Evolutionary conservation across 176 grass and related monocot species (phyloP).

Genomic region (Secale cereale): DNA sequence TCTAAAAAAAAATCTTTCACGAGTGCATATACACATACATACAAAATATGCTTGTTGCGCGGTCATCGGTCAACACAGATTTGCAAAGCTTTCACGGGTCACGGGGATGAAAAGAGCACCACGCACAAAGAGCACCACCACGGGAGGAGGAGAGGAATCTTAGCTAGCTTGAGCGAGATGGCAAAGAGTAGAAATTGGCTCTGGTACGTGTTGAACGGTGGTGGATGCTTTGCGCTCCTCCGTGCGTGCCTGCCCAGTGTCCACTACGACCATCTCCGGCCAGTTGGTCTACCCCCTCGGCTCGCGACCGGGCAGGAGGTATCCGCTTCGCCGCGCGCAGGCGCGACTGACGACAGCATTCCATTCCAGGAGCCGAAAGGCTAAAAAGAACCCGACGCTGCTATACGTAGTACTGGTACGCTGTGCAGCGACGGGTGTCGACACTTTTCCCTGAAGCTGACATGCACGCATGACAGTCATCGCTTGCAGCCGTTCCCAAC

Average conservation of each 20-base stretch:
- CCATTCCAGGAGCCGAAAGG: not conserved
- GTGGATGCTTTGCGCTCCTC: not conserved
- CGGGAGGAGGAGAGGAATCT: slow-evolving; percentile 1
- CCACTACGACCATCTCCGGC: not conserved
- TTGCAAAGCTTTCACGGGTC: not conserved
- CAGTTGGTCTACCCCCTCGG: not conserved
- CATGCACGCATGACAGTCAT: not conserved
- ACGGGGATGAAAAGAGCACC: not conserved
- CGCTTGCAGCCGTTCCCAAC: not conserved
- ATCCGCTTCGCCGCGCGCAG: slow-evolving; percentile 1
- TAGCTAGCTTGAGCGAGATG: not conserved
- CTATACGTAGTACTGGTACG: not conserved
- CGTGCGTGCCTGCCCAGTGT: not conserved
- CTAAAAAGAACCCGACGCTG: not conserved
- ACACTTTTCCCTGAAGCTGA: not conserved
- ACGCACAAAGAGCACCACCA: not conserved
- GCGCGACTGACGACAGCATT: not conserved
- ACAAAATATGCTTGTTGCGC: not conserved
- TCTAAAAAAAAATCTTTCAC: not conserved
- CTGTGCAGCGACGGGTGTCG: not conserved
- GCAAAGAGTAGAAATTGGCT: not conserved
- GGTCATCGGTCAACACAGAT: not conserved
- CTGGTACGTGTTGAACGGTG: not conserved
- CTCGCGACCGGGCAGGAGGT: not conserved
- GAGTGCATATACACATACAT: not conserved